Conservation (phyloP, 495 filamentous ascomycete genomes). For the Lophiotrema nucula region DNA sequence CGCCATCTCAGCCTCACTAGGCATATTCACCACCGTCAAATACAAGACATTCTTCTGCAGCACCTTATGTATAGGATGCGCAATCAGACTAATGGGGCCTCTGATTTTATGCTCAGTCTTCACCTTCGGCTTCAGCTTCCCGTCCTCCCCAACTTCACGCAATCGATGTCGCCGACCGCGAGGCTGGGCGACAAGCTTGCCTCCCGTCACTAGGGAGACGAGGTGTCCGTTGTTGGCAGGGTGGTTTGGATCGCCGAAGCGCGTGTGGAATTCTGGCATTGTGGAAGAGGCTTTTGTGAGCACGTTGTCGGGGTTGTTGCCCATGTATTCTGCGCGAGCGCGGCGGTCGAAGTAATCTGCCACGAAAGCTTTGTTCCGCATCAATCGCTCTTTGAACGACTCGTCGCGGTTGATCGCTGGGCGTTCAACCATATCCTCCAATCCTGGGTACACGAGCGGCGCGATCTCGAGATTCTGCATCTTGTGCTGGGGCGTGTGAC, state of each 20-base stretch:
- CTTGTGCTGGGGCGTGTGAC: background rate
- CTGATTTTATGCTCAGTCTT: background rate
- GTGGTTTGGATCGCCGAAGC: constrained; percentile 18
- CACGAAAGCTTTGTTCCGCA: constrained; percentile 14
- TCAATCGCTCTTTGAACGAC: constrained; percentile 8
- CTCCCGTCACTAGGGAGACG: background rate
- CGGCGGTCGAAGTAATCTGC: constrained; percentile 20
- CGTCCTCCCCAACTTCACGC: background rate
- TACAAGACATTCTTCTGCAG: background rate
- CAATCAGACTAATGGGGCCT: background rate
- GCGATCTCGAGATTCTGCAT: constrained; percentile 14
- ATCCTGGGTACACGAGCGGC: constrained; percentile 6
- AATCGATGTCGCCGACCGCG: background rate
- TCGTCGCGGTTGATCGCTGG: background rate
- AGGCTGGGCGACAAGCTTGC: background rate
- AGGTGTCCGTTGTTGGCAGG: constrained; percentile 13
- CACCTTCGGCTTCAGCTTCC: background rate
- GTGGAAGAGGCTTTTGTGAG: constrained; percentile 6
- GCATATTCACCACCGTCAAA: background rate
- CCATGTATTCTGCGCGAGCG: constrained; percentile 9
- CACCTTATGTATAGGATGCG: background rate
- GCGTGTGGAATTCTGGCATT: constrained; percentile 1
- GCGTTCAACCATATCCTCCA: background rate
- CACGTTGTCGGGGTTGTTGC: constrained; percentile 11
- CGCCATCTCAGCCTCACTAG: background rate